Base-by-base conservation (phyloP, 140 eudicot genomes). In the Cichorium intybus region DNA sequence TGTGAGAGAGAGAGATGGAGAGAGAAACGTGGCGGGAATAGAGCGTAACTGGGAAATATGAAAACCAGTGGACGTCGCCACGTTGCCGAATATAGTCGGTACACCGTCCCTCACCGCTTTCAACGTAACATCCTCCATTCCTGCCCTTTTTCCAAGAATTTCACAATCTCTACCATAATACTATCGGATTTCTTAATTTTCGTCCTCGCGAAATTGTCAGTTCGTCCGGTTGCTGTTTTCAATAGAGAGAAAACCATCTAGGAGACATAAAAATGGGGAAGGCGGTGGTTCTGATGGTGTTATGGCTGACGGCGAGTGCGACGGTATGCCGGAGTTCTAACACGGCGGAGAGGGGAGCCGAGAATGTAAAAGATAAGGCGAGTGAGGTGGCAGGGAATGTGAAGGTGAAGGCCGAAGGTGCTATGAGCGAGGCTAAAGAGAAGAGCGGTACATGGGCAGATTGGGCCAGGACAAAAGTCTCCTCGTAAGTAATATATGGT, bases 391-490 rank as follows among this genome's bases (percentile, higher is more conserved):
- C 78, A 15, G 72, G 17, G 35, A 41, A 70, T 15, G 3, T 62
- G 24, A 58, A 73, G 55, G 15, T 31, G 4, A 57, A 49, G 16
- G 72, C 75, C 1, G 58, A 61, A 22, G 63, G 66, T 53, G 62
- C 52, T 24, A 20, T 60, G 60, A 41, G 62, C 24, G 77, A 39
- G 14, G 86, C 80, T 17, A 69, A 72, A 62, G 80, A 77, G n/a
- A 55, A 48, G 12, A 59, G 67, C 37, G 72, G 55, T 24, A 49
- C 82, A 60, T 75, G 84, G 88, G 22, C 76, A 17, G 81, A 76
- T 69, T 84, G 81, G 90, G 87, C 81, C 18, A 26, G 57, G 31
- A 26, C 34, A 55, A 82, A 77, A 57, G 64, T 75, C 52, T 26
- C 85, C 4, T 11, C 55, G 95, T 86, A 79, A 73, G 85, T 15